Percentiles rank a stretch among this genome's conserved stretches.
Conservation (phyloP, 2,329 filamentous ascomycete species). For the Diplodia scrobiculata region DNA sequence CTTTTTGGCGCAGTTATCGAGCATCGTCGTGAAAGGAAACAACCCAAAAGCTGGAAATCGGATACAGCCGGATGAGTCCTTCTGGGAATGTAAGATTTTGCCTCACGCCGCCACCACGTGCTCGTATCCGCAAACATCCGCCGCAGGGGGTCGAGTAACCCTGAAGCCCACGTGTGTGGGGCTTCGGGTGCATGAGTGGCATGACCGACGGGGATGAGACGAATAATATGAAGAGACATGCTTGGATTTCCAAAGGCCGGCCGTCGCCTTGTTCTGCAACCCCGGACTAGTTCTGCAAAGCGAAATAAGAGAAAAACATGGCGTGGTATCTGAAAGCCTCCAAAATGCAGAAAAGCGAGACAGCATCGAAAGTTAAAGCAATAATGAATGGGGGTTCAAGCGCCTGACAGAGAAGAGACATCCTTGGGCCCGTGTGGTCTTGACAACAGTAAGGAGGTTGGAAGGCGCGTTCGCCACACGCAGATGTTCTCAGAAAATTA, state of each 20-base stretch:
- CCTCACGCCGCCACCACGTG: constrained; percentile 18
- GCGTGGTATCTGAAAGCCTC: constrained; percentile 24
- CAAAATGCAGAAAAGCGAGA: constrained; percentile 18
- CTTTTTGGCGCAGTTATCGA: neutral
- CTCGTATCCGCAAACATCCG: constrained; percentile 15
- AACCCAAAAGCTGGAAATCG: constrained; percentile 5
- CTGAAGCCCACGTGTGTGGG: constrained; percentile 17
- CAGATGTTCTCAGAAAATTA: neutral
- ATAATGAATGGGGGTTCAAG: neutral
- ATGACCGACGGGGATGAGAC: neutral
- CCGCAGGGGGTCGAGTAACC: constrained; percentile 17
- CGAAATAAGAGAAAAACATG: constrained; percentile 15
- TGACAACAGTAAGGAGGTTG: neutral
- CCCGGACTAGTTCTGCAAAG: constrained; percentile 16
- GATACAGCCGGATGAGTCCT: constrained; percentile 1
- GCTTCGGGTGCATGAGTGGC: constrained; percentile 6
- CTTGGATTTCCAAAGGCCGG: constrained; percentile 17
- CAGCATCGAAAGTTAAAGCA: neutral
- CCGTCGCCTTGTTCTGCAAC: neutral
- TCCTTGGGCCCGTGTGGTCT: neutral
- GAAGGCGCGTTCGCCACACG: constrained; percentile 8
- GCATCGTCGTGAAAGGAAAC: neutral
- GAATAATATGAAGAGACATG: constrained; percentile 7
- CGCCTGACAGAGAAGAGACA: neutral
- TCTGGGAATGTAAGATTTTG: neutral